A percentile compares a stretch with the other conserved stretches of the same genome.
Evolutionary conservation across 2,329 filamentous ascomycete species (phyloP).

Genomic region (Calonectria multiphialidica): DNA sequence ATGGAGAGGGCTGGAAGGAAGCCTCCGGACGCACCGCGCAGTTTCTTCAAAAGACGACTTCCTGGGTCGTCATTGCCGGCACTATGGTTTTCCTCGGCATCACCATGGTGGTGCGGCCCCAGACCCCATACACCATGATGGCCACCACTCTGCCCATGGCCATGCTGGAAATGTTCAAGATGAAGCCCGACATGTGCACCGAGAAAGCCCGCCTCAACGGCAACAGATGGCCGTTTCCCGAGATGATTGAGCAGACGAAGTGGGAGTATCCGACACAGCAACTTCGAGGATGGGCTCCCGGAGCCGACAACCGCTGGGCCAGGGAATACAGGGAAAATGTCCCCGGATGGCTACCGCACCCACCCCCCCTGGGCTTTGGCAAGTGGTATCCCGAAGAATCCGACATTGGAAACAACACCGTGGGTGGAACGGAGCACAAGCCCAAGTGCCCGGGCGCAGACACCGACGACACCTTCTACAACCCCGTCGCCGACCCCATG

Average conservation of each 20-base stretch:
- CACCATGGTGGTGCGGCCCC: slow-evolving; percentile 40
- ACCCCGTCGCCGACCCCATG: slow-evolving; percentile 53
- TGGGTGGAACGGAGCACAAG: neutral
- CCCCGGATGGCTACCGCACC: slow-evolving; percentile 45
- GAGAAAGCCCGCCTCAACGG: slow-evolving; percentile 30
- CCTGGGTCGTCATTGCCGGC: slow-evolving; percentile 21
- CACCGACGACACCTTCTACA: slow-evolving; percentile 48
- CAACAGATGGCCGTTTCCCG: slow-evolving; percentile 46
- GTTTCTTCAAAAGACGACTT: slow-evolving; percentile 14
- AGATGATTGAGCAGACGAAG: slow-evolving; percentile 37
- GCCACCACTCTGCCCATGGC: slow-evolving; percentile 47
- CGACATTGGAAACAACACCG: neutral
- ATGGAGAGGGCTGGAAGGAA: slow-evolving; percentile 27
- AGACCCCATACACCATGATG: slow-evolving; percentile 47
- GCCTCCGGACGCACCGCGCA: neutral
- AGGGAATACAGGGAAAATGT: slow-evolving; percentile 38
- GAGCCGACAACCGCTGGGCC: slow-evolving; percentile 36
- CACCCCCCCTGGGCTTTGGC: slow-evolving; percentile 42
- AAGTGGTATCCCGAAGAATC: slow-evolving; percentile 40
- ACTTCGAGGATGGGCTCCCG: slow-evolving; percentile 49
- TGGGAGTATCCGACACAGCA: slow-evolving; percentile 42
- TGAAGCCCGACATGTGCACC: slow-evolving; percentile 38
- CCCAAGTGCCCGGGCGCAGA: neutral
- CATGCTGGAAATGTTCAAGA: slow-evolving; percentile 43
- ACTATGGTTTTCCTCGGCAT: slow-evolving; percentile 30